Base-by-base conservation (phyloP, 177 flowering plant species). In the Telopea speciosissima region DNA sequence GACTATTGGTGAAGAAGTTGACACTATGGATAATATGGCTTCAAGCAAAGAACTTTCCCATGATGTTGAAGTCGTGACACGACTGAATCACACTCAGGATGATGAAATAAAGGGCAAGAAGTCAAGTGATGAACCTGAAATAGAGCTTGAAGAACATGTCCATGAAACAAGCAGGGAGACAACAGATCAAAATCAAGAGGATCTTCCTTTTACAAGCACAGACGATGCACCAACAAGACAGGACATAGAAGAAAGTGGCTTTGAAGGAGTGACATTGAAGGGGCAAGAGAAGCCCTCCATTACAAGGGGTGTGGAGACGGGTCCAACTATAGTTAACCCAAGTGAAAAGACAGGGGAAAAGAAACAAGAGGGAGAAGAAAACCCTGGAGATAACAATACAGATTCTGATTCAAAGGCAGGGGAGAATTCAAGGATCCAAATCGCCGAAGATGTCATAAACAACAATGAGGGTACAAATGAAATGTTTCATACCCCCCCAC, bases 11-110 rank as follows among this genome's bases (percentile, higher is more conserved):
- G 9, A 12, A 49, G 54, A 49, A 12, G 7, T 49, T 49, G 54
- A 49, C 11, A 49, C 54, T 3, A 13, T 25, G 9, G 16, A 66
- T 16, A 24, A 33, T 5, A 63, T 25, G 65, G 65, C 52, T n/a
- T 36, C 72, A 17, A 1, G 5, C 1, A 49, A 75, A 67, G 60
- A 62, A 67, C n/a, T 44, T 54, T 45, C n/a, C 23, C 59, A 70
- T 36, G 65, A 40, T 49, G 3, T 13, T 49, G 54, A 49, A 6
- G 19, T 10, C 17, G 54, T 49, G 54, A 49, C 7, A 49, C 1
- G 9, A 12, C 17, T 11, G 54, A 49, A 16, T 49, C 17, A 16
- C 54, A 1, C 54, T 12, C 54, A 49, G 14, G 19, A 49, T 0
- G 54, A 11, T 49, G 54, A 49, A 19, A 49, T 8, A 49, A 19